Conservation (phyloP, 352 stramenopile species). For the Thraustotheca clavata region DNA sequence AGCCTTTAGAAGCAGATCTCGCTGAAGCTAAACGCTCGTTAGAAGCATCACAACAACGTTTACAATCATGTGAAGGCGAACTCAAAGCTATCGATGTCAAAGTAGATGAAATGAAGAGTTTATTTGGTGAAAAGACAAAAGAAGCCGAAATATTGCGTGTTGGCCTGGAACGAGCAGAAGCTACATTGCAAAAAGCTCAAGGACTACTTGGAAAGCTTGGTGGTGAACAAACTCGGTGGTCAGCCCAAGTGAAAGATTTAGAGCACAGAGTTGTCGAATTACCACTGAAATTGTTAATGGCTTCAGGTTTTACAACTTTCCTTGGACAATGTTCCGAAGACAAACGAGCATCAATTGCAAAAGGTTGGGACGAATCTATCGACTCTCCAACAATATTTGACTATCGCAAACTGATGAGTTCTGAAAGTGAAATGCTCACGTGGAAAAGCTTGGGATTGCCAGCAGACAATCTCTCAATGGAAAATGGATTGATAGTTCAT, state of each 20-base stretch:
- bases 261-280: conserved; percentile 66
- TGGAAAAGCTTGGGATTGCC: conserved; percentile 92
- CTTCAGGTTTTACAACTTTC: conserved; percentile 90
- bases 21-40: conserved; percentile 82
- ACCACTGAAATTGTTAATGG: conserved; percentile 86
- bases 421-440: conserved; percentile 88
- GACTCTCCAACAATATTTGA: conserved; percentile 47
- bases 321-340: conserved; percentile 89
- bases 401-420: conserved; percentile 83
- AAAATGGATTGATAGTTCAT: conserved; percentile 90
- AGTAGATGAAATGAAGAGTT: conserved; percentile 83
- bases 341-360: conserved; percentile 59
- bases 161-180: conserved; percentile 82
- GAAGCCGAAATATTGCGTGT: conserved; percentile 88
- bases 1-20: conserved; percentile 88
- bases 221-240: conserved; percentile 89
- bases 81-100: conserved; percentile 86
- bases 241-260: conserved; percentile 83
- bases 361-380: conserved; percentile 72
- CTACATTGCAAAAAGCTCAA: conserved; percentile 88
- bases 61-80: conserved; percentile 87
- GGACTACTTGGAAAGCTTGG: conserved; percentile 83
- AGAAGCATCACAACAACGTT: conserved; percentile 77
- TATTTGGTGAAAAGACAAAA: conserved; percentile 89
- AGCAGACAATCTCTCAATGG: conserved; percentile 88